phyloP scores from a whole-genome alignment of 805 yeast genomes.

The Saccharomycopsis vini region DNA sequence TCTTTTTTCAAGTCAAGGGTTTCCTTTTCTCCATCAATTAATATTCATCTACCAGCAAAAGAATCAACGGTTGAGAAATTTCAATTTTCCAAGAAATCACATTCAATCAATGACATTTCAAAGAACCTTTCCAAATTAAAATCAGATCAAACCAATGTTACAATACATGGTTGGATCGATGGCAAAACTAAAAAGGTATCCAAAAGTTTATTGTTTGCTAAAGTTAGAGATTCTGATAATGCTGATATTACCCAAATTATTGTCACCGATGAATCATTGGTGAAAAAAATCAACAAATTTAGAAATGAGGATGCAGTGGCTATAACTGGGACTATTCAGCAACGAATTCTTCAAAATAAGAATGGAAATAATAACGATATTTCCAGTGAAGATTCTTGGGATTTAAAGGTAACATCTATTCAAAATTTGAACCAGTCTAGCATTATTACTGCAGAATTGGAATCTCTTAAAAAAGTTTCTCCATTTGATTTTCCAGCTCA shows the following conservation, averaged over 20 bases:
- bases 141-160: conserved; percentile 26
- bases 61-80: conserved; percentile 12
- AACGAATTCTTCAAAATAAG: too few species aligned
- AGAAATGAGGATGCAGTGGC: conserved; percentile 70
- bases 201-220: conserved; percentile 58
- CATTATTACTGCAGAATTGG: conserved; percentile 59
- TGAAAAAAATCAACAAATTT: conserved; percentile 33
- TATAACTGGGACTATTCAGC: conserved; percentile 46
- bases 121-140: neutral
- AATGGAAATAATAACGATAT: conserved; percentile 19
- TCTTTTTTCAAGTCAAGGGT: too few species aligned
- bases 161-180: conserved; percentile 79
- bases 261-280: conserved; percentile 29
- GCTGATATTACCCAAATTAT: conserved; percentile 62
- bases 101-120: conserved; percentile 16
- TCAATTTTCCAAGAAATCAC: conserved; percentile 22
- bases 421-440: conserved; percentile 56
- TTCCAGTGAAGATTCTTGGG: conserved; percentile 33
- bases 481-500: conserved; percentile 66
- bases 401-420: conserved; percentile 43
- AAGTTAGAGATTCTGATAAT: conserved; percentile 53
- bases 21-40: too few species aligned
- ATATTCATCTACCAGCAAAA: conserved; percentile 1
- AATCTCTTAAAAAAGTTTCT: conserved; percentile 39
- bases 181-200: conserved; percentile 64